Evolutionary conservation across 2,329 filamentous ascomycete genomes (phyloP).

Genomic region (Colletotrichum ledebouriae): DNA sequence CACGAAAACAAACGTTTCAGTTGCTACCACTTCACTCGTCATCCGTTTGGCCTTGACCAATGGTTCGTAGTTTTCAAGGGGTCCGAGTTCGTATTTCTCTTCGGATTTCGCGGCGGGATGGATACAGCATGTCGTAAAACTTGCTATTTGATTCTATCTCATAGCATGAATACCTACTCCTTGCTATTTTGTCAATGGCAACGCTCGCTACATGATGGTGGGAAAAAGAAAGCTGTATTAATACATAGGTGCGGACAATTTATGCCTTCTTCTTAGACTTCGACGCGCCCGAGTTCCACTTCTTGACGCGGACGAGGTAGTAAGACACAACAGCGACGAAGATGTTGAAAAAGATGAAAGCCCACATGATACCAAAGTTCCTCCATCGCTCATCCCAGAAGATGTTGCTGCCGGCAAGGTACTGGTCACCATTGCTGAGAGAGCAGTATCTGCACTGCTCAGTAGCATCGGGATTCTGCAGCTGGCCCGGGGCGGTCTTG

Average conservation of each 20-base stretch:
- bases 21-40: too few species aligned
- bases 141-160: not conserved
- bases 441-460: conserved; percentile 76
- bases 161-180: too few species aligned
- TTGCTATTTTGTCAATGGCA: not conserved
- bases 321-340: conserved; percentile 70
- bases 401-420: conserved; percentile 60
- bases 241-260: not conserved
- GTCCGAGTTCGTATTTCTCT: too few species aligned
- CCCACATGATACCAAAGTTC: conserved; percentile 79
- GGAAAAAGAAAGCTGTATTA: conserved; percentile 19
- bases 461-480: conserved; percentile 72
- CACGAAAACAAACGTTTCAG: too few species aligned
- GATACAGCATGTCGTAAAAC: not conserved
- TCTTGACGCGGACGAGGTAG: conserved; percentile 59
- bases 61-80: too few species aligned
- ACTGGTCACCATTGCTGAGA: conserved; percentile 74
- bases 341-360: conserved; percentile 75
- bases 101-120: too few species aligned
- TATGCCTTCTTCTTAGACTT: conserved; percentile 28
- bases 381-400: conserved; percentile 71
- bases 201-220: conserved; percentile 27
- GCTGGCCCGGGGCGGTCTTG: conserved; percentile 62
- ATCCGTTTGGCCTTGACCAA: too few species aligned
- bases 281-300: conserved; percentile 33